These are phyloP conservation scores for Cystofilobasidium macerans DNA, from an alignment of 768 basidiomycete genomes.

Conservation along the genomic window DNA sequence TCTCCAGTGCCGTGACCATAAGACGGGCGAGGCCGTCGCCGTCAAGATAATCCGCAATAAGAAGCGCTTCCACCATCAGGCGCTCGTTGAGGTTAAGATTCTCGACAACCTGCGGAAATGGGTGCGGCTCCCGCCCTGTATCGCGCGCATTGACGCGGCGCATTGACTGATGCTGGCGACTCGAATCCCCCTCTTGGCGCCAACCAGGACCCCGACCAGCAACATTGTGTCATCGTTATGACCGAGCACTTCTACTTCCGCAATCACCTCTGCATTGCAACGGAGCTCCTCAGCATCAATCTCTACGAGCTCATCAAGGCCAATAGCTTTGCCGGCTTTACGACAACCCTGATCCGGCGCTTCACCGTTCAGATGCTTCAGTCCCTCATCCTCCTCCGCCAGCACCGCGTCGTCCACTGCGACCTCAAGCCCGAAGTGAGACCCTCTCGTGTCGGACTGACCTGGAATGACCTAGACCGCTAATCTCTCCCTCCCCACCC, in stretches of 20 bases:
- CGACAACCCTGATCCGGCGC: constrained; percentile 82
- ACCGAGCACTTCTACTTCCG: constrained; percentile 97
- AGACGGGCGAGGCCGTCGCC: constrained; percentile 89
- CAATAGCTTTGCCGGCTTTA: constrained; percentile 96
- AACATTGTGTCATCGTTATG: constrained; percentile 96
- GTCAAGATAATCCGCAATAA: constrained; percentile 99
- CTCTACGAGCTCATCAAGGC: constrained; percentile 98
- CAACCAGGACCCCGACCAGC: constrained; percentile 80
- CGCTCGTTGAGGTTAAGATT: constrained; percentile 97
- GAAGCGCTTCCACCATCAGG: constrained; percentile 97
- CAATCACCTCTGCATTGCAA: constrained; percentile 93
- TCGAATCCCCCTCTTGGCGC: background rate
- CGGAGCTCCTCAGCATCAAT: constrained; percentile 95
- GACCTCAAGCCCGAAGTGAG: constrained; percentile 94
- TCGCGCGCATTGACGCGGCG: background rate
- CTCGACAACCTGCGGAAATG: constrained; percentile 92
- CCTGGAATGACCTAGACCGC: background rate
- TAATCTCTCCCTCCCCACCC: background rate
- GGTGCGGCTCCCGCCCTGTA: constrained; percentile 46
- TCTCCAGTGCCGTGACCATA: constrained; percentile 85
- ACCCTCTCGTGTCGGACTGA: constrained; percentile 24
- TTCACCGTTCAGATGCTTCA: constrained; percentile 93
- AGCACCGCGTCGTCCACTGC: constrained; percentile 96
- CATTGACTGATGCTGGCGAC: background rate
- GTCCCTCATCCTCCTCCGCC: constrained; percentile 83